Evolutionary conservation across 2,329 filamentous ascomycete genomes (phyloP).

Genomic region (Penicillium sclerotiorum): DNA sequence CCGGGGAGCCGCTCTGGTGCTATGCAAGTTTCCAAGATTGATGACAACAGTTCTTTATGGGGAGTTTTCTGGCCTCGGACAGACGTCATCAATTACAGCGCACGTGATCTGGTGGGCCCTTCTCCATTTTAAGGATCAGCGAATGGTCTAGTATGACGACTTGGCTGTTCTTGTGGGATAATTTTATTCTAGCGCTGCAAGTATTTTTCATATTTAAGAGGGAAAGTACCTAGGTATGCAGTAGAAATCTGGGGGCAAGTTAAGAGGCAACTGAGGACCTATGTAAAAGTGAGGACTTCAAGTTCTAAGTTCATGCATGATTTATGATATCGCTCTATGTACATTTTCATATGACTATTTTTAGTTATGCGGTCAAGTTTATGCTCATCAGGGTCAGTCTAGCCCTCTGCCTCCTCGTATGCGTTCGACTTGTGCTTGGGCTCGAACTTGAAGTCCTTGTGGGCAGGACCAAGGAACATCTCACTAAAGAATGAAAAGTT

Average conservation of each 20-base stretch:
- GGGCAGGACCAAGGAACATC: conserved; percentile 93
- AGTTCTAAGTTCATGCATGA: too few relatives aligned
- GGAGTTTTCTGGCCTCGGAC: conserved; percentile 24
- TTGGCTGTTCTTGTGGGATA: too few relatives aligned
- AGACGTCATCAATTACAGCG: conserved; percentile 35
- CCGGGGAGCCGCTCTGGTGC: conserved; percentile 27
- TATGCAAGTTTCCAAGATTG: conserved; percentile 45
- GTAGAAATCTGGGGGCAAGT: too few relatives aligned
- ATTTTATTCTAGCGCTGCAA: too few relatives aligned
- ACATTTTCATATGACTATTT: not conserved
- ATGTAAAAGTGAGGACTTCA: too few relatives aligned
- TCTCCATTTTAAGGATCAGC: too few relatives aligned
- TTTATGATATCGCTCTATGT: not conserved
- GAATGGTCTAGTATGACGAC: too few relatives aligned
- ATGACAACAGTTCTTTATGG: conserved; percentile 67
- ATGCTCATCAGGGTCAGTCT: not conserved
- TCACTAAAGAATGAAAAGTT: conserved; percentile 61
- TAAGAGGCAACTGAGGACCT: too few relatives aligned
- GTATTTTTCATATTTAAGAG: too few relatives aligned
- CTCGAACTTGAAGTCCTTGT: conserved; percentile 88
- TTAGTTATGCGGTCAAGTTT: too few relatives aligned
- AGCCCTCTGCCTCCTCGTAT: conserved; percentile 6
- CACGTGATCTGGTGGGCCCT: conserved; percentile 24
- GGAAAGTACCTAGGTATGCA: too few relatives aligned
- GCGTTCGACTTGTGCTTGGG: conserved; percentile 61